These are phyloP conservation scores for Geopyxis carbonaria DNA, from an alignment of 495 filamentous ascomycete genomes.

Conservation along the genomic window DNA sequence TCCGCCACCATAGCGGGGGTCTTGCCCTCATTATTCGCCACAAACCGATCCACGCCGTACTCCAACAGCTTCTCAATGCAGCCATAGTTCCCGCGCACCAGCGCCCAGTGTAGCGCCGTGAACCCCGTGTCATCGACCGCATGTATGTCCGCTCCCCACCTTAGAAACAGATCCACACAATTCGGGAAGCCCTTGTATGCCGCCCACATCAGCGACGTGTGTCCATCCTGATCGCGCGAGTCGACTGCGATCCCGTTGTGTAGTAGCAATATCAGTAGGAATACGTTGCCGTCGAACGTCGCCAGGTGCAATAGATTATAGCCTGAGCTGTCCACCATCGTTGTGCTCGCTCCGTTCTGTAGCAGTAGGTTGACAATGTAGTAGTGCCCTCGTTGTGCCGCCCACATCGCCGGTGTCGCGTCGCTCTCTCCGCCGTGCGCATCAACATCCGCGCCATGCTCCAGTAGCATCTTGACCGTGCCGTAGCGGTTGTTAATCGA, in stretches of 20 bases:
- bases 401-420: conserved; percentile 91
- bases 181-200: conserved; percentile 88
- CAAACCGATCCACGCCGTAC: conserved; percentile 84
- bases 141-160: conserved; percentile 90
- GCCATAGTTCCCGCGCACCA: conserved; percentile 72
- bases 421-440: conserved; percentile 85
- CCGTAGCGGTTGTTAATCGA: conserved; percentile 98
- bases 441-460: conserved; percentile 80
- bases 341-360: conserved; percentile 72
- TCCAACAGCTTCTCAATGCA: conserved; percentile 86
- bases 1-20: conserved; percentile 64
- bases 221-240: conserved; percentile 67
- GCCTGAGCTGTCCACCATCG: conserved; percentile 76
- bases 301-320: conserved; percentile 95
- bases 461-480: conserved; percentile 85
- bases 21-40: conserved; percentile 71
- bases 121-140: conserved; percentile 79
- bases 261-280: conserved; percentile 67
- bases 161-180: conserved; percentile 80
- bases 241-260: conserved; percentile 92
- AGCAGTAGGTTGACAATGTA: conserved; percentile 58
- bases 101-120: conserved; percentile 86
- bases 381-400: conserved; percentile 69
- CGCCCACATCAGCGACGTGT: conserved; percentile 95
- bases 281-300: conserved; percentile 93